Percentiles rank a stretch among this genome's conserved stretches.
Evolutionary conservation across 129 eudicot genomes (phyloP).

Genomic region (Artemisia argyi): DNA sequence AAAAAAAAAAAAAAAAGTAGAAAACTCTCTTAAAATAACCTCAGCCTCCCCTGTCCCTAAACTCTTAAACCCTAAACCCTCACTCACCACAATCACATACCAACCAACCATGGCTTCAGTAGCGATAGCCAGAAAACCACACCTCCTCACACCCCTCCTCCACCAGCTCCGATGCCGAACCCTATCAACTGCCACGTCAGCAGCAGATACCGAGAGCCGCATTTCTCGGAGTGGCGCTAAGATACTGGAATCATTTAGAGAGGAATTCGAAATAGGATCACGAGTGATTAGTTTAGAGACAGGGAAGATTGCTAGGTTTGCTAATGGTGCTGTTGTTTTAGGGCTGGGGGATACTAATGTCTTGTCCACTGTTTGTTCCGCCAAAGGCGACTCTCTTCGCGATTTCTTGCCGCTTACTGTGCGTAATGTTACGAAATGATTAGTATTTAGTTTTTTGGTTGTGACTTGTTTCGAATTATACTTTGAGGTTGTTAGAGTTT

Average conservation of each 20-base stretch:
- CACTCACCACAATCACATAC: conserved; percentile 27
- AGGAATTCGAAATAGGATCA: conserved; percentile 84
- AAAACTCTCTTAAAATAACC: too few species aligned
- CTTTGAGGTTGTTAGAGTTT: too few species aligned
- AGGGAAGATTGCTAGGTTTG: conserved; percentile 87
- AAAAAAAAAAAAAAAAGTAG: background rate
- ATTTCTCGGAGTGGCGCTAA: conserved; percentile 43
- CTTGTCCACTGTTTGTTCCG: conserved; percentile 75
- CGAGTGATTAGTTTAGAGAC: conserved; percentile 63
- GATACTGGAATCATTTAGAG: conserved; percentile 67
- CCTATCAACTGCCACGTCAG: conserved; percentile 29
- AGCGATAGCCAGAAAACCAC: conserved; percentile 42
- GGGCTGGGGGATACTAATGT: conserved; percentile 86
- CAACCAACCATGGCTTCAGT: conserved; percentile 46
- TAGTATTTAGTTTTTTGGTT: too few species aligned
- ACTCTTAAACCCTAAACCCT: conserved; percentile 40
- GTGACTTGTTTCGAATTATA: too few species aligned
- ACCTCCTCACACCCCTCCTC: conserved; percentile 49
- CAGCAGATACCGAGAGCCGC: conserved; percentile 33
- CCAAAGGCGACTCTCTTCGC: conserved; percentile 42
- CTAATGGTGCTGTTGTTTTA: conserved; percentile 84
- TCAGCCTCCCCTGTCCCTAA: background rate
- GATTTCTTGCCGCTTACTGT: conserved; percentile 96
- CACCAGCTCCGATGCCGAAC: conserved; percentile 44
- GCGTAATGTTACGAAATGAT: conserved; percentile 16